Base-by-base conservation (phyloP, 2,329 filamentous ascomycete genomes). In the Achaetomium macrosporum region DNA sequence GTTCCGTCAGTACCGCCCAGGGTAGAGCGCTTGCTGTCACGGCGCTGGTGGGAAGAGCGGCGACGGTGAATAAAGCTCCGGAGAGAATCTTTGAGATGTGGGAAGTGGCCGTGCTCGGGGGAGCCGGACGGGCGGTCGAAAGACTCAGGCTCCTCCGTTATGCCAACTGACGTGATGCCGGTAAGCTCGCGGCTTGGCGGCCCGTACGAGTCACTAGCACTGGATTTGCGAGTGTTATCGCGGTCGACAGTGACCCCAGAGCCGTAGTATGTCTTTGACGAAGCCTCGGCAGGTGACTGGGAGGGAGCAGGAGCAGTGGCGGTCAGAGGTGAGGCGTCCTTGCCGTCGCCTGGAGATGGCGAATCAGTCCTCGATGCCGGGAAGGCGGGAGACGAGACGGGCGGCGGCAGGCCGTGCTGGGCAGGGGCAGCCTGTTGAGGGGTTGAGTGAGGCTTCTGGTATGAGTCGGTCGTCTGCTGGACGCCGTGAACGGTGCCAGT, bases 81-180 rank as follows among this genome's bases (percentile, higher is more conserved):
- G 20, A 63, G 51, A 1, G 60, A 62, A 15, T 56, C 61, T 30
- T 37, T 45, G 35, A 62, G 35, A 30, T 56, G 53, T 20, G 52
- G 45, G 43, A 58, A 58, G 48, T 50, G 50, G n/a, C 50, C 54
- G n/a, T 56, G 56, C 15, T 53, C 41, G 13, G 50, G 36, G 3
- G 59, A 51, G 10, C 36, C 36, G 13, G 56, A 55, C 8, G 51
- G 36, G 12, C 33, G 47, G 19, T 59, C 57, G 43, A 63, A 55
- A n/a, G 55, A 51, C 45, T 64, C 59, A 29, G 63, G 63, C 47
- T 64, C 63, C 45, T 61, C 61, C 11, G 59, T 62, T 29, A 64
- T 62, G 49, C 60, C 60, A 29, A 33, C 42, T 15, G 55, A 50
- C 11, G 57, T 55, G 47, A 61, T 51, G 19, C 36, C 51, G 11